Base-by-base conservation (phyloP, 2,329 filamentous ascomycete species). In the Colletotrichum incanum region DNA sequence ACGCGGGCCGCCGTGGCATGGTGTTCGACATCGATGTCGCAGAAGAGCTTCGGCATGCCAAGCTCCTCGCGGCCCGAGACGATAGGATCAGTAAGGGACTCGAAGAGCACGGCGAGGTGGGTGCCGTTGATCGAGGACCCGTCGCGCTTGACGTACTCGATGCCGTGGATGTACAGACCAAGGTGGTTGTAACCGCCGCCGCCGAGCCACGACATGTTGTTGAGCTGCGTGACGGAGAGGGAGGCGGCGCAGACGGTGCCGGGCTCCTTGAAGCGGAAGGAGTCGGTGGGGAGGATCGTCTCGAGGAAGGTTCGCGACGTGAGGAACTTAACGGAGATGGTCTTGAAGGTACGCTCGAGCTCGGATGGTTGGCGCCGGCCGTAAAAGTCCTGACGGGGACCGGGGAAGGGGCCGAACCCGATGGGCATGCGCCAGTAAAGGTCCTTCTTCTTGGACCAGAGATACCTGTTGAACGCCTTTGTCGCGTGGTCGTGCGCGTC, bases 101-200 rank as follows among this genome's bases (percentile, higher is more conserved):
- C 90, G 73, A 92, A 89, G 0, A 92, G 79, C 0, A 91, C 80
- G 0, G 88, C 86, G 47, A 92, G 77, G 74, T 88, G 92, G 0
- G 87, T 87, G 2, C 89, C 90, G 16, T 79, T 79, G 1, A 89
- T 76, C 0, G 82, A 79, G 0, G 81, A 80, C 1, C 89, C 88
- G 65, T 79, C 87, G 77, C 83, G 80, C 74, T 86, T 87, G 1
- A 79, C 83, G 74, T 91, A 91, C 72, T 90, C 79, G 1, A 92
- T 87, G 0, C 88, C 90, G 72, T 92, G 90, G 20, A 93, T 86
- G 76, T 90, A 92, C 0, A 93, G 82, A 0, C 89, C 90, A 18
- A 90, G 80, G 74, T 87, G 85, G 23, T 81, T 85, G 77, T 92
- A 92, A 0, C 90, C 89, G 0, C 81, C 79, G 2, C 90, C 90